Evolutionary conservation across 2,329 filamentous ascomycete species (phyloP).

Genomic region (Nemania sp.): DNA sequence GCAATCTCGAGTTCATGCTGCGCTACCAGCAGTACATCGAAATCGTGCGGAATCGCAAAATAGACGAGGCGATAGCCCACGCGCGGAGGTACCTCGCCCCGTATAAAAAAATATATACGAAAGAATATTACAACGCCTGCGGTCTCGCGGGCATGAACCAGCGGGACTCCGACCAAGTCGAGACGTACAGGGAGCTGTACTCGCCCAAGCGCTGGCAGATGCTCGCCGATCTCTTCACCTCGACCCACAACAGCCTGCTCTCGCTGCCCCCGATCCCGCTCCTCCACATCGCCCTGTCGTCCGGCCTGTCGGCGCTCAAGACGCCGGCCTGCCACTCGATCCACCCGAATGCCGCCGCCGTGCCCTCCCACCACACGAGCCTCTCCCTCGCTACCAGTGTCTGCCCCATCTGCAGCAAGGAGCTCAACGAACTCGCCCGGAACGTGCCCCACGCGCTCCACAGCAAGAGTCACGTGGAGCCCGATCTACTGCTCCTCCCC

Average conservation of each 20-base stretch:
- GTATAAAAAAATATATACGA: constrained; percentile 75
- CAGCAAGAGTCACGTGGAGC: constrained; percentile 91
- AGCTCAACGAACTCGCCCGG: constrained; percentile 90
- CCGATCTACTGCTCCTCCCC: constrained; percentile 86
- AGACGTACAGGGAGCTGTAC: constrained; percentile 72
- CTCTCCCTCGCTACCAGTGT: constrained; percentile 74
- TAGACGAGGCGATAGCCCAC: constrained; percentile 82
- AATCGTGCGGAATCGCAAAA: constrained; percentile 78
- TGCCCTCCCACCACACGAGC: constrained; percentile 57
- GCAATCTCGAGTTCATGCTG: constrained; percentile 89
- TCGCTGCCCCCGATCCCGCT: constrained; percentile 84
- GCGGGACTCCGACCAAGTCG: constrained; percentile 57
- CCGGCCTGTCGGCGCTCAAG: constrained; percentile 93
- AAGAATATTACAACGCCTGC: constrained; percentile 77
- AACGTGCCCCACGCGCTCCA: constrained; percentile 95
- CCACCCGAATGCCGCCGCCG: constrained; percentile 48
- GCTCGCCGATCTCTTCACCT: constrained; percentile 83
- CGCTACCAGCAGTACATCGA: constrained; percentile 96
- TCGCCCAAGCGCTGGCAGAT: constrained; percentile 77
- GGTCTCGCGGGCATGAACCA: constrained; percentile 82
- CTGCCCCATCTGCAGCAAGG: constrained; percentile 95
- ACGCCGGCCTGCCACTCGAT: constrained; percentile 89
- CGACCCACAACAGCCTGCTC: constrained; percentile 87
- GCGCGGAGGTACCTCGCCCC: constrained; percentile 84
- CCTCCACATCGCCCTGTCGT: constrained; percentile 89